Evolutionary conservation across 2,329 filamentous ascomycete species (phyloP), one percentile per base, ranked within the genome.

Genomic region (Canariomyces notabilis): DNA sequence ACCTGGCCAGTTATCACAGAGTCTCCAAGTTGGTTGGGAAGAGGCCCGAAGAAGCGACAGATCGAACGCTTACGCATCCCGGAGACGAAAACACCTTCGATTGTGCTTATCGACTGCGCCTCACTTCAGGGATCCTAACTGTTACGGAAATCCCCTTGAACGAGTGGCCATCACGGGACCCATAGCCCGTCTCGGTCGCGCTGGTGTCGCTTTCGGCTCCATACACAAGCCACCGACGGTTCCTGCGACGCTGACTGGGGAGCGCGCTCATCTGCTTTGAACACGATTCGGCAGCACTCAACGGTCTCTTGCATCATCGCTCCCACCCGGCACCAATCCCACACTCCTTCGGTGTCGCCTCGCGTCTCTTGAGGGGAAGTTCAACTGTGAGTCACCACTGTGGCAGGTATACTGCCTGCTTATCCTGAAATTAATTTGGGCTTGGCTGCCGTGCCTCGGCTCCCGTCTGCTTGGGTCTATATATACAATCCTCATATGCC

Each of bases 311-410:
- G 56, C 55, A 57, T 51, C 57, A 53, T 54, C 49, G 54, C 57
- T 52, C 49, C 56, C 46, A 39, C 44, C 36, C 12, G 38, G 54
- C 50, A 51, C 54, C 55, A 59, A 57, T 60, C 57, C 55, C 50
- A 47, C 52, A 50, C 50, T 50, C 45, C 46, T 54, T 52, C 45
- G 49, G 47, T 48, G 47, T 50, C 50, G 43, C 39, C 32, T 52
- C 53, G 22, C 26, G 50, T 50, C 51, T 34, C 37, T 34, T 40
- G 38, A 49, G 39, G 32, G 46, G 45, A 48, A 39, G 37, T 43
- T 21, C 48, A 49, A 52, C 44, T 58, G 60, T 63, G 60, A 63
- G 61, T 63, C 61, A 62, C 52, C 46, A 16, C 42, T 46, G 38
- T 48, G 33, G 44, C 42, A 41, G 39, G 21, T 21, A 34, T 43